Evolutionary conservation across 148 eudicot species (phyloP).

Genomic region (Chenopodium suecicum): DNA sequence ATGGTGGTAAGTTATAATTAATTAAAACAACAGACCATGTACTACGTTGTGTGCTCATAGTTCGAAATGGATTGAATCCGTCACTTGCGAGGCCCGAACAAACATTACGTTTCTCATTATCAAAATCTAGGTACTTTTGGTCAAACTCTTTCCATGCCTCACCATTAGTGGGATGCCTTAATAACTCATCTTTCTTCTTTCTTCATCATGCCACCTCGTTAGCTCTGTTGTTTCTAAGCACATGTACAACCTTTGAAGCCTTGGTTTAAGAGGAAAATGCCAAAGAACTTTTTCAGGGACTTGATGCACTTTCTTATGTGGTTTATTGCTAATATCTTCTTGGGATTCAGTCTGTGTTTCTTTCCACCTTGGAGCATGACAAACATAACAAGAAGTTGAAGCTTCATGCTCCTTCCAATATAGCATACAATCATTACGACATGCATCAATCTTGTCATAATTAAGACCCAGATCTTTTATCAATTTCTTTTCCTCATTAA

Average conservation of each 20-base stretch:
- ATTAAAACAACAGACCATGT: no score
- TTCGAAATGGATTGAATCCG: no score
- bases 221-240: no score
- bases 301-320: neutral
- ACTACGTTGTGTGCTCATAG: no score
- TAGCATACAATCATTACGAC: no score
- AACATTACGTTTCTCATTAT: neutral
- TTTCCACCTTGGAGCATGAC: no score
- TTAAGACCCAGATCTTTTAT: no score
- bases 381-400: no score
- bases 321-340: neutral
- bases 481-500: no score
- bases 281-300: neutral
- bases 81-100: neutral
- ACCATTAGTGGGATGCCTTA: neutral
- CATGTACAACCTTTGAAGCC: no score
- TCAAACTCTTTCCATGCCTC: neutral
- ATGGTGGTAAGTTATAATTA: slow-evolving; percentile 9
- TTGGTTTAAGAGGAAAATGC: slow-evolving; percentile 5
- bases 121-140: neutral
- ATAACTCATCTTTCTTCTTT: neutral
- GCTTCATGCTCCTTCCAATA: no score
- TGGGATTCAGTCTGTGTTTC: neutral
- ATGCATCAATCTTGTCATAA: no score
- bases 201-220: neutral